phyloP scores from a whole-genome alignment of 345 rosid genomes.

The Diplotaxis tenuifolia region DNA sequence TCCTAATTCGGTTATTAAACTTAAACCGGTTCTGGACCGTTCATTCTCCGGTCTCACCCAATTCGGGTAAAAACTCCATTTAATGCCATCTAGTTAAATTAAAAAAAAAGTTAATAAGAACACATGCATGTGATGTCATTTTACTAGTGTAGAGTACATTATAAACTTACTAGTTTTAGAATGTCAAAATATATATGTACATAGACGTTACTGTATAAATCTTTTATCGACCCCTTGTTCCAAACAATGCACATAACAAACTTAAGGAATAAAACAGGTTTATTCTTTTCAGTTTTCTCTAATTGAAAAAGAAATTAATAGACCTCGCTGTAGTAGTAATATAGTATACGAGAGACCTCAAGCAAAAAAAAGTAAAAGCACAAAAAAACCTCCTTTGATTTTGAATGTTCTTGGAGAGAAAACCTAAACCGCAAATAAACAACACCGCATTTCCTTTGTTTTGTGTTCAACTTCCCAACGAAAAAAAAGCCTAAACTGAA shows the following conservation, averaged over 20 bases:
- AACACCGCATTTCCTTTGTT: conserved; percentile 17
- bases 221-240: too few species aligned
- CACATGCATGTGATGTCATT: neutral
- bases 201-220: too few species aligned
- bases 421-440: conserved; percentile 23
- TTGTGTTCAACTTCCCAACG: conserved; percentile 19
- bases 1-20: neutral
- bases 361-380: conserved; percentile 8
- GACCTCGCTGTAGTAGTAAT: neutral
- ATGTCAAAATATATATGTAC: too few species aligned
- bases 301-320: conserved; percentile 5
- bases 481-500: conserved; percentile 34
- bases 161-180: too few species aligned
- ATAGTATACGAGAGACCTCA: neutral
- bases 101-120: neutral
- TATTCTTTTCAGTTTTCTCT: too few species aligned
- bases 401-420: conserved; percentile 2
- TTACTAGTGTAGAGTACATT: neutral
- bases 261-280: neutral
- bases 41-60: conserved; percentile 7
- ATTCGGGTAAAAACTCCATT: neutral
- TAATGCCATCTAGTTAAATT: neutral
- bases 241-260: too few species aligned
- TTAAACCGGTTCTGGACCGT: conserved; percentile 14
- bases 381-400: conserved; percentile 18